Conservation (phyloP, 2,329 filamentous ascomycete species). For the Trichoderma guizhouense region DNA sequence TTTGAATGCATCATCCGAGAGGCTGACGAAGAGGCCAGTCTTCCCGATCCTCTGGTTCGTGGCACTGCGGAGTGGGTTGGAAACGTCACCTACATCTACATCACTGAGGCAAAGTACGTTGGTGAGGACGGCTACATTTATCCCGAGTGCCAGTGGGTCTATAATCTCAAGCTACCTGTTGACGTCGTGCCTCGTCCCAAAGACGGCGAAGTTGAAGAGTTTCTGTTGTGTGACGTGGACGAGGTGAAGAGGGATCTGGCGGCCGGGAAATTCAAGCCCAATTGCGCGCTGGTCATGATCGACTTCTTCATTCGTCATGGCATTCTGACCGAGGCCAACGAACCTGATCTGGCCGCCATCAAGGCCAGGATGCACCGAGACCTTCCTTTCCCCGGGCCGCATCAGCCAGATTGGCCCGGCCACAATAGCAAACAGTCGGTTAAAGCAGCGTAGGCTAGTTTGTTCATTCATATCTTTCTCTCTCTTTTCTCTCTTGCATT, state of each 20-base stretch:
- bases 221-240: slow-evolving; percentile 73
- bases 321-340: slow-evolving; percentile 73
- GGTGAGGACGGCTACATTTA: slow-evolving; percentile 81
- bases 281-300: slow-evolving; percentile 78
- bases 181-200: slow-evolving; percentile 70
- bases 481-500: neutral
- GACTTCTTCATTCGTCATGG: slow-evolving; percentile 90
- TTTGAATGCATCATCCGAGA: slow-evolving; percentile 83
- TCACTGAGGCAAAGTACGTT: slow-evolving; percentile 70
- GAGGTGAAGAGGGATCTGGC: slow-evolving; percentile 69
- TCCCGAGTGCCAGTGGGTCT: slow-evolving; percentile 88
- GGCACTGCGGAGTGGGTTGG: slow-evolving; percentile 57
- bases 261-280: slow-evolving; percentile 82
- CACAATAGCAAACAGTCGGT: neutral
- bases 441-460: neutral
- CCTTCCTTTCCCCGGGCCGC: slow-evolving; percentile 74
- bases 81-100: slow-evolving; percentile 79
- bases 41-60: slow-evolving; percentile 68
- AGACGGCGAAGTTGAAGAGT: slow-evolving; percentile 86
- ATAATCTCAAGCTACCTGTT: slow-evolving; percentile 74
- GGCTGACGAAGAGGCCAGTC: slow-evolving; percentile 80
- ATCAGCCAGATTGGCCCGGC: slow-evolving; percentile 41
- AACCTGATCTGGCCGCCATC: slow-evolving; percentile 75
- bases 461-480: neutral
- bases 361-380: slow-evolving; percentile 69